Percentiles rank a stretch among this genome's conserved stretches.
phyloP scores from a whole-genome alignment of 495 filamentous ascomycete genomes.

The Lasiosphaeriaceae sp. region DNA sequence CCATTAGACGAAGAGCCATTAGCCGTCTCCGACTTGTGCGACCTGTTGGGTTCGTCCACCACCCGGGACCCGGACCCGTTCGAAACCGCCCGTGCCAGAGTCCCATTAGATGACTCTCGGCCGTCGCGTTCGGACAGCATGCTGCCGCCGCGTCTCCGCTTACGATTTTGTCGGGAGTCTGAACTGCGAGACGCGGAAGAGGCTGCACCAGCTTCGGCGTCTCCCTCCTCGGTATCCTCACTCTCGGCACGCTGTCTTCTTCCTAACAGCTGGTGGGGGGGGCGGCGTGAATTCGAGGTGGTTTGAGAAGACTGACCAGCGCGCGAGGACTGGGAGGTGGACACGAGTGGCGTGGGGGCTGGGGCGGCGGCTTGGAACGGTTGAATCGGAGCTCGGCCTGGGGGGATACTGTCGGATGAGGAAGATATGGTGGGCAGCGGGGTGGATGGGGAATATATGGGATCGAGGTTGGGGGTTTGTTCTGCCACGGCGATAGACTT shows the following conservation, averaged over 20 bases:
- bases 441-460: slow-evolving; percentile 27
- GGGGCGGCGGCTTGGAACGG: slow-evolving; percentile 15
- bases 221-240: slow-evolving; percentile 20
- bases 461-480: slow-evolving; percentile 24
- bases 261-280: slow-evolving; percentile 21
- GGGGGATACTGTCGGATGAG: slow-evolving; percentile 35
- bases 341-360: no score
- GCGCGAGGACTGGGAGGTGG: slow-evolving; percentile 1
- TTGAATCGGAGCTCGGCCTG: slow-evolving; percentile 19
- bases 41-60: slow-evolving; percentile 7
- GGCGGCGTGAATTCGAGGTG: slow-evolving; percentile 4
- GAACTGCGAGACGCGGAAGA: slow-evolving; percentile 8
- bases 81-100: slow-evolving; percentile 25
- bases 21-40: slow-evolving; percentile 13
- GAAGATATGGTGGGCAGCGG: slow-evolving; percentile 32
- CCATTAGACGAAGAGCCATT: slow-evolving; percentile 40
- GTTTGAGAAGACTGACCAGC: background rate
- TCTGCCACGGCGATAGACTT: slow-evolving; percentile 33
- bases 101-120: slow-evolving; percentile 33
- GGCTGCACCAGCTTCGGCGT: slow-evolving; percentile 6
- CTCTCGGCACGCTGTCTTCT: slow-evolving; percentile 20
- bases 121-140: slow-evolving; percentile 33
- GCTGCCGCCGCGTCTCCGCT: slow-evolving; percentile 22
- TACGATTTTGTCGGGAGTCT: slow-evolving; percentile 10
- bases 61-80: slow-evolving; percentile 40